Conservation (phyloP, 441 rosid genomes). For the Populus hybrid region DNA sequence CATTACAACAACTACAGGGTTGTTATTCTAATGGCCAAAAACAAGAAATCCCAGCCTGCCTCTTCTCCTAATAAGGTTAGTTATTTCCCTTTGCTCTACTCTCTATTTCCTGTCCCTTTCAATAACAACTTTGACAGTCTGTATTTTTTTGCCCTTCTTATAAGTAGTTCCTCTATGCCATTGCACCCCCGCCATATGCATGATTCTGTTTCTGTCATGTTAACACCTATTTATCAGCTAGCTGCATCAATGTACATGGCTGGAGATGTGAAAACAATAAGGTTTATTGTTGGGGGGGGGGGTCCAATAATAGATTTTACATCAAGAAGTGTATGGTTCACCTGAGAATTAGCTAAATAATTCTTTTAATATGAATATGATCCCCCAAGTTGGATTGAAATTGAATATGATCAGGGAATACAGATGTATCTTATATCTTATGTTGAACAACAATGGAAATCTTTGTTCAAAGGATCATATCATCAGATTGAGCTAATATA, state of each 20-base stretch:
- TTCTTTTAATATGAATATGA: not conserved
- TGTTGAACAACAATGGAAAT: not conserved
- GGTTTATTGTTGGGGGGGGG: not conserved
- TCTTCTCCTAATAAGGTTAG: slow-evolving; percentile 30
- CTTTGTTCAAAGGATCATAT: not conserved
- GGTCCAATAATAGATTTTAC: not conserved
- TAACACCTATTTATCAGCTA: not conserved
- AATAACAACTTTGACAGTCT: not conserved
- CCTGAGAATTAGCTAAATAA: not conserved
- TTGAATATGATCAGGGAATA: not conserved
- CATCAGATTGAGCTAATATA: not conserved
- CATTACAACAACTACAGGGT: slow-evolving; percentile 8
- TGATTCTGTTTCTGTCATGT: not conserved
- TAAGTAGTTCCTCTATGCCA: not conserved
- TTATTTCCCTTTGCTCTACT: not conserved
- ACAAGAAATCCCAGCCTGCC: slow-evolving; percentile 28
- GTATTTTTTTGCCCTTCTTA: not conserved
- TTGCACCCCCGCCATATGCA: not conserved
- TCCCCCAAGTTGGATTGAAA: not conserved
- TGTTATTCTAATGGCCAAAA: slow-evolving; percentile 31
- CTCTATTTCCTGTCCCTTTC: not conserved
- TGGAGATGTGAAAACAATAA: not conserved
- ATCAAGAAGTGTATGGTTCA: not conserved
- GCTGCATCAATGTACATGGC: not conserved
- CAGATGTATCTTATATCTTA: not conserved